Percentiles rank a stretch among this genome's conserved stretches.
Conservation (phyloP, 371 early-diverging fungal species). For the Capniomyces stellatus region DNA sequence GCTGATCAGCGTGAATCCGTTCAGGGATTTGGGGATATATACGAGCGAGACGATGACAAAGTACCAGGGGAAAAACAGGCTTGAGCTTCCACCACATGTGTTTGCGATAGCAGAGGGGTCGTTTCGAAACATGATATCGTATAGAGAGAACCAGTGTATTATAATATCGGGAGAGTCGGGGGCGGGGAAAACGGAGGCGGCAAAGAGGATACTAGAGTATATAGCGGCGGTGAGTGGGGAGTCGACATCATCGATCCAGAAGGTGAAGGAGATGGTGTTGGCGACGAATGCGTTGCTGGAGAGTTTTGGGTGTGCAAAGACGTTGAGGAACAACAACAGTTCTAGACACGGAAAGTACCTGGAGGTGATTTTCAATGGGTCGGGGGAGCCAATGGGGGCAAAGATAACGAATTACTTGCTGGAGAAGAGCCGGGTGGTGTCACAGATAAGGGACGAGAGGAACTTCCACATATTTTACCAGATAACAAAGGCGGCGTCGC, state of each 20-base stretch:
- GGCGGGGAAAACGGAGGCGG: constrained; percentile 90
- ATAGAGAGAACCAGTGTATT: constrained; percentile 95
- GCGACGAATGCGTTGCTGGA: constrained; percentile 95
- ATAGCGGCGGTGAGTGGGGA: constrained; percentile 87
- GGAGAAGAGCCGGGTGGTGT: constrained; percentile 94
- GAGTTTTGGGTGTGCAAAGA: constrained; percentile 99
- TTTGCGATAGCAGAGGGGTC: constrained; percentile 73
- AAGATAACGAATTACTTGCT: constrained; percentile 95
- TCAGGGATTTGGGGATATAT: constrained; percentile 58
- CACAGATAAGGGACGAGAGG: constrained; percentile 84
- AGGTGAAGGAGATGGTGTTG: constrained; percentile 89
- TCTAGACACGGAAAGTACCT: constrained; percentile 98
- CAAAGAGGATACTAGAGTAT: constrained; percentile 88
- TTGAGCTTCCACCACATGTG: constrained; percentile 77
- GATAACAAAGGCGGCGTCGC: constrained; percentile 58
- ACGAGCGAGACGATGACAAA: constrained; percentile 39
- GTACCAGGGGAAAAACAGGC: constrained; percentile 64
- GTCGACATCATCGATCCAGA: constrained; percentile 41
- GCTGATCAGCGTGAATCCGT: constrained; percentile 75
- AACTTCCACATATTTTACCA: constrained; percentile 98
- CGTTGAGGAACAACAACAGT: constrained; percentile 96
- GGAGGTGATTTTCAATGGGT: constrained; percentile 86
- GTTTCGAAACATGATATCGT: constrained; percentile 84
- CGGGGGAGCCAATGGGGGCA: constrained; percentile 74
- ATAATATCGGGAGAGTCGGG: constrained; percentile 89